Evolutionary conservation across 208 protist genomes (phyloP).

Genomic region (Acanthamoeba healyi): DNA sequence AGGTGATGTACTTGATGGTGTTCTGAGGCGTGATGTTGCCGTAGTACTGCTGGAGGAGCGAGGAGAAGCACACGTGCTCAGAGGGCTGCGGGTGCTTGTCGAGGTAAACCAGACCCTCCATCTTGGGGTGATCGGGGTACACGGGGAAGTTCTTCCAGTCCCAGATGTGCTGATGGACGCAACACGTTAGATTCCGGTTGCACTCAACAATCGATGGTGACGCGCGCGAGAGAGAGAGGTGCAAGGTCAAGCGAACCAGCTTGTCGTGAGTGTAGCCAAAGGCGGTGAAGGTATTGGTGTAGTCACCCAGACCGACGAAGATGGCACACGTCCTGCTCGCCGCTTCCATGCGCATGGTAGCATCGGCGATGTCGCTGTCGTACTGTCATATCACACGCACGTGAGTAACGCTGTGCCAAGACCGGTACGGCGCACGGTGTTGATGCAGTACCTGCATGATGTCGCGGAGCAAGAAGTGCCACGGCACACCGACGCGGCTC

Average conservation of each 20-base stretch:
- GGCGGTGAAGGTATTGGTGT: conserved; percentile 78
- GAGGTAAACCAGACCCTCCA: conserved; percentile 67
- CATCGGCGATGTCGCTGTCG: conserved; percentile 73
- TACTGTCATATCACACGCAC: conserved; percentile 18
- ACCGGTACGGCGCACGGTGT: not conserved
- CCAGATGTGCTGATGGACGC: conserved; percentile 58
- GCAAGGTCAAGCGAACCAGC: not conserved
- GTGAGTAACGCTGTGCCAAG: not conserved
- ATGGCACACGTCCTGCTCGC: conserved; percentile 75
- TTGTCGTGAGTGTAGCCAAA: conserved; percentile 77
- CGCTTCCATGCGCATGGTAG: conserved; percentile 75
- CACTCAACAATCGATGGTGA: not conserved
- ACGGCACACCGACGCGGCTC: conserved; percentile 75
- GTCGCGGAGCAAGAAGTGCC: conserved; percentile 77
- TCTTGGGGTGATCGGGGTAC: conserved; percentile 56
- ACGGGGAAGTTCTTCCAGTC: conserved; percentile 72
- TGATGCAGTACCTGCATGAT: conserved; percentile 73
- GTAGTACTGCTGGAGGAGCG: conserved; percentile 16
- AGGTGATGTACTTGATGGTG: conserved; percentile 63
- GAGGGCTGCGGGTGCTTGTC: conserved; percentile 76
- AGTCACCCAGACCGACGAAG: conserved; percentile 76
- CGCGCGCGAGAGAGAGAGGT: not conserved
- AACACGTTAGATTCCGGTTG: no score
- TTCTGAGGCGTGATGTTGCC: conserved; percentile 26
- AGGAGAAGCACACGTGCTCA: conserved; percentile 59